A percentile compares a stretch with the other conserved stretches of the same genome.
Conservation (phyloP, 306 rosid species). For the Glycine latifolia region DNA sequence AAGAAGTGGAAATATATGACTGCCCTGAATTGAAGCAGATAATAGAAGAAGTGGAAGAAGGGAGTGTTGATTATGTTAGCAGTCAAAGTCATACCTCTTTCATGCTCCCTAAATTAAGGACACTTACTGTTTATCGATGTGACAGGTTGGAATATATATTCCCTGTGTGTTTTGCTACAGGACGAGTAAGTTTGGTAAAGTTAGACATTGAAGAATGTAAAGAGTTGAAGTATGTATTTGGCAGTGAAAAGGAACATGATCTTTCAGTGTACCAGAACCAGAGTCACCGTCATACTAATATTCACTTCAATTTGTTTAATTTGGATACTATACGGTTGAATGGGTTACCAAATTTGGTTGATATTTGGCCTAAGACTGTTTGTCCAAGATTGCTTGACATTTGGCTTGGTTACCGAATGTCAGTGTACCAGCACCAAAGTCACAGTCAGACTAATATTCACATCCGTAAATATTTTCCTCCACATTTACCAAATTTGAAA, state of each 20-base stretch:
- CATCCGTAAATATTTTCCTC: no score
- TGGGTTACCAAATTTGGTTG: not conserved
- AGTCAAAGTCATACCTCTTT: not conserved
- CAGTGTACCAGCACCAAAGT: no score
- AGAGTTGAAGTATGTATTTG: conserved; percentile 33
- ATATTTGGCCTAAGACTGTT: conserved; percentile 3
- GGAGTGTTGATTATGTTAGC: no score
- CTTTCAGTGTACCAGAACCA: not conserved
- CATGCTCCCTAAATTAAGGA: conserved; percentile 23
- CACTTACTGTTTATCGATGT: not conserved
- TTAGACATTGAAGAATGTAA: not conserved
- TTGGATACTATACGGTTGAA: no score
- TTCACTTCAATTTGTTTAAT: no score
- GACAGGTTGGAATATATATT: conserved; percentile 23
- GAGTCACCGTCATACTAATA: no score
- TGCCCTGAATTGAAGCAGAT: conserved; percentile 35
- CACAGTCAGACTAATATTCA: no score
- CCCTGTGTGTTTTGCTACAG: not conserved
- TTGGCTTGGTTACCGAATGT: not conserved
- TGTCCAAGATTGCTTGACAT: not conserved
- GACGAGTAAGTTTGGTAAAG: not conserved
- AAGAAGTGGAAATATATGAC: not conserved
- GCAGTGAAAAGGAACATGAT: not conserved
- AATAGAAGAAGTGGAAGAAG: not conserved
- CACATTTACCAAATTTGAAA: no score